phyloP scores from a whole-genome alignment of 208 protist genomes.

The Crithidia bombi region DNA sequence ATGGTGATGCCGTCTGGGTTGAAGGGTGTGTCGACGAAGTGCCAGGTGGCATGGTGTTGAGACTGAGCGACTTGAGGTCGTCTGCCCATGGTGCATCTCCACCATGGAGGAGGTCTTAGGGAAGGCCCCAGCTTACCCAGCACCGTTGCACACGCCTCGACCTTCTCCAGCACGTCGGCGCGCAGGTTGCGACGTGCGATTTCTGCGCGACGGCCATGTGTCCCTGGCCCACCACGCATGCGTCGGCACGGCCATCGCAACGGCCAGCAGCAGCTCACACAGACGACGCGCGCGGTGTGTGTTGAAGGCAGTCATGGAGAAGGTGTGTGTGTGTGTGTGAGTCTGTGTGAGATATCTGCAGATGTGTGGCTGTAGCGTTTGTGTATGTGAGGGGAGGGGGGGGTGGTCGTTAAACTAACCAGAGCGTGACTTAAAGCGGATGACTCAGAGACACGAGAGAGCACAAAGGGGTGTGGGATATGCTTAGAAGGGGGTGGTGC shows the following conservation, averaged over 20 bases:
- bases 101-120: conserved; percentile 47
- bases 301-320: conserved; percentile 7
- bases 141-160: conserved; percentile 27
- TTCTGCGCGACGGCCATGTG: conserved; percentile 67
- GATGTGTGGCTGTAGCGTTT: too few relatives aligned
- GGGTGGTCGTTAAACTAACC: too few relatives aligned
- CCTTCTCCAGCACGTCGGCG: conserved; percentile 19
- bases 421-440: too few relatives aligned
- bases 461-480: too few relatives aligned
- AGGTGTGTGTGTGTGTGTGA: neutral
- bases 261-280: conserved; percentile 7
- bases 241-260: conserved; percentile 10
- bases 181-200: conserved; percentile 52
- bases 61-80: conserved; percentile 46
- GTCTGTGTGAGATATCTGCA: neutral
- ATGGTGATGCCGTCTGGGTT: conserved; percentile 40
- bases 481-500: too few relatives aligned
- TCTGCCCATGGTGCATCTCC: conserved; percentile 58
- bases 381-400: too few relatives aligned
- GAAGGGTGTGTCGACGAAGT: conserved; percentile 55
- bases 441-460: too few relatives aligned
- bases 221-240: conserved; percentile 64
- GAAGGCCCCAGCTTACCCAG: conserved; percentile 39
- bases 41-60: conserved; percentile 52
- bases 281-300: conserved; percentile 6